Percentiles rank a stretch among this genome's conserved stretches.
Conservation (phyloP, 2,329 filamentous ascomycete genomes). For the Trichoderma guizhouense region DNA sequence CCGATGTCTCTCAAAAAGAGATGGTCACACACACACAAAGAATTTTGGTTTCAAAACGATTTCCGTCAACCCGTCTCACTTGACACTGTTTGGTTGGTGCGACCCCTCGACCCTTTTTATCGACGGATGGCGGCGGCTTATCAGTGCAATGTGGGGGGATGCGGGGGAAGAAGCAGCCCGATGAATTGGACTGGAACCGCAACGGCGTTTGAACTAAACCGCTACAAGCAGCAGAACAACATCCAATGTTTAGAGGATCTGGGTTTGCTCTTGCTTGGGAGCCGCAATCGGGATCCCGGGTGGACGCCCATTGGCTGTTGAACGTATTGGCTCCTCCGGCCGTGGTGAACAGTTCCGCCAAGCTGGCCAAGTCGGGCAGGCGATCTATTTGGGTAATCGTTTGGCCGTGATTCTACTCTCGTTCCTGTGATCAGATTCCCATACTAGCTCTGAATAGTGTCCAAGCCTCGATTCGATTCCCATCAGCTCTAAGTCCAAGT, state of each 20-base stretch:
- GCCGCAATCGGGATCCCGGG: background rate
- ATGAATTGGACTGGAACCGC: no score
- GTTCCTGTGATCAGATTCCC: background rate
- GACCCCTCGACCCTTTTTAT: constrained; percentile 10
- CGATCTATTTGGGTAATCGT: background rate
- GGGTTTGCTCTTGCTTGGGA: background rate
- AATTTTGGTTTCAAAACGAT: background rate
- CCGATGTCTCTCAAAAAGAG: background rate
- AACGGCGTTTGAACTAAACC: background rate
- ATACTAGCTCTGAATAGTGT: background rate
- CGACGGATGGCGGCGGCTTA: constrained; percentile 19
- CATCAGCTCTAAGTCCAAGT: background rate
- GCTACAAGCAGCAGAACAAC: background rate
- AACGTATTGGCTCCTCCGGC: background rate
- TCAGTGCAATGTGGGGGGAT: constrained; percentile 12
- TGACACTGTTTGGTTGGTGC: background rate
- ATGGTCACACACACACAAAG: background rate
- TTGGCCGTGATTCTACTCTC: background rate
- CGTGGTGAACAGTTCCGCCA: background rate
- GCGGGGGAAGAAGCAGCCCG: constrained; percentile 1
- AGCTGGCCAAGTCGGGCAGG: constrained; percentile 5
- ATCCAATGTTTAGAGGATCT: background rate
- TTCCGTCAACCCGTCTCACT: background rate
- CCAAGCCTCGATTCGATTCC: background rate
- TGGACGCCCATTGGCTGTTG: background rate